Evolutionary conservation across 495 filamentous ascomycete species (phyloP).

Genomic region (Penicillium nucicola): DNA sequence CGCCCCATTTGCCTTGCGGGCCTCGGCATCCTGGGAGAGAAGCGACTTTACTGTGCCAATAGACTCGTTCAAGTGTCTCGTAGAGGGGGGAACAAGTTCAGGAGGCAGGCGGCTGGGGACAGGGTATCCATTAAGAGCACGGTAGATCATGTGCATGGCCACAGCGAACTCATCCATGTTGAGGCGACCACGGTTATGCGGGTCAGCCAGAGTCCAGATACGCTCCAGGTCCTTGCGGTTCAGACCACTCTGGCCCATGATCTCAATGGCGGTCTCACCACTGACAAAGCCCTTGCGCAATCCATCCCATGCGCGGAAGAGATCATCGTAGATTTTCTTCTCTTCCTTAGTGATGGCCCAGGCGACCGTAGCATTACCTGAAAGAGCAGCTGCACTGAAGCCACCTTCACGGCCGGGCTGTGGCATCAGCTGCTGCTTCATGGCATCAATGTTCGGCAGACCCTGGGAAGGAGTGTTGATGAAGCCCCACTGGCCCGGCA

Average conservation of each 20-base stretch:
- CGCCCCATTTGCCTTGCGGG: constrained; percentile 76
- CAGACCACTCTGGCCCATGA: constrained; percentile 93
- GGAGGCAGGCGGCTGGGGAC: constrained; percentile 87
- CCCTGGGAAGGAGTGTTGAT: constrained; percentile 91
- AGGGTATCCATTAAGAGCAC: constrained; percentile 93
- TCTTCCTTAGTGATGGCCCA: constrained; percentile 99
- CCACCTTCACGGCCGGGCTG: constrained; percentile 90
- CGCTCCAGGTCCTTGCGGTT: constrained; percentile 85
- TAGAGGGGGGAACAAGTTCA: constrained; percentile 93
- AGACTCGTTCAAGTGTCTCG: constrained; percentile 88
- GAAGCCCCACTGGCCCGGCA: constrained; percentile 96
- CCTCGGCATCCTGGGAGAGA: constrained; percentile 85
- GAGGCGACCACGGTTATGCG: constrained; percentile 86
- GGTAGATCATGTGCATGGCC: constrained; percentile 98
- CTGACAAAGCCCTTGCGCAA: constrained; percentile 89
- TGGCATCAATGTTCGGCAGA: constrained; percentile 86
- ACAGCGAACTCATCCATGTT: constrained; percentile 99
- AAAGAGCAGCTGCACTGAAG: constrained; percentile 82
- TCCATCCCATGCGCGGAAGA: constrained; percentile 97
- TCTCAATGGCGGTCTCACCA: constrained; percentile 93
- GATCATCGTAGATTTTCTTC: constrained; percentile 93
- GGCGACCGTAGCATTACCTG: constrained; percentile 91
- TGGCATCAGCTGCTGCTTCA: constrained; percentile 98
- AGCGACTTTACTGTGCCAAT: constrained; percentile 91
- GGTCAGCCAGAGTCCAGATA: constrained; percentile 93